Evolutionary conservation across 2,329 filamentous ascomycete species (phyloP).

Genomic region (Verticillium klebahnii): DNA sequence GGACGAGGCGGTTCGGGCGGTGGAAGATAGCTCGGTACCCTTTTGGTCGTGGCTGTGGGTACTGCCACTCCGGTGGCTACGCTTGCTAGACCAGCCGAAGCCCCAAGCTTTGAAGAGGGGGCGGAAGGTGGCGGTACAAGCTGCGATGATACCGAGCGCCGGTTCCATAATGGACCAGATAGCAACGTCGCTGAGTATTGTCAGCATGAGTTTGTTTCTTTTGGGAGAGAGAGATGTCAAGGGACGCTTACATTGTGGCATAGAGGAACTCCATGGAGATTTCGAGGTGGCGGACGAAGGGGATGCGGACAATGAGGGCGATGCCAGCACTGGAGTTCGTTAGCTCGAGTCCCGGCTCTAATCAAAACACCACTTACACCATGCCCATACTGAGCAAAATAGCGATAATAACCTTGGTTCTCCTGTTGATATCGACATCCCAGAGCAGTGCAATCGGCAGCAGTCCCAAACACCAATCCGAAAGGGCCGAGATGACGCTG

Average conservation of each 20-base stretch:
- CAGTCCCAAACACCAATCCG: conserved; percentile 43
- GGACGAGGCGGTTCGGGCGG: background rate
- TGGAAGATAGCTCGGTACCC: background rate
- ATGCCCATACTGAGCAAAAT: conserved; percentile 45
- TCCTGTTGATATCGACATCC: conserved; percentile 41
- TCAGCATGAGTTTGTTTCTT: background rate
- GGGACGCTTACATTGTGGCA: conserved; percentile 22
- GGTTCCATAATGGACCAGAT: conserved; percentile 27
- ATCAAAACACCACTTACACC: conserved; percentile 30
- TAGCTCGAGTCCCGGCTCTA: background rate
- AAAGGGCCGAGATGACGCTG: conserved; percentile 37
- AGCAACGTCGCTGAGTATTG: conserved; percentile 22
- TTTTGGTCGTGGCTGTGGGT: background rate
- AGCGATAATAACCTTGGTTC: conserved; percentile 40
- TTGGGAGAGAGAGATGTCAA: background rate
- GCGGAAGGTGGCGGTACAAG: conserved; percentile 22
- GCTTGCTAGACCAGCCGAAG: conserved; percentile 14
- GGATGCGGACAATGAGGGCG: conserved; percentile 32
- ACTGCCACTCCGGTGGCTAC: background rate
- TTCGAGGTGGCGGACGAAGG: conserved; percentile 21
- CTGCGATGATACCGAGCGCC: conserved; percentile 26
- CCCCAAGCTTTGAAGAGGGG: conserved; percentile 24
- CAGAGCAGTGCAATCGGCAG: conserved; percentile 47
- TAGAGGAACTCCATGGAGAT: conserved; percentile 23
- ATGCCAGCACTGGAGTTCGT: conserved; percentile 27